Evolutionary conservation across 768 basidiomycete genomes (phyloP), one percentile per base, ranked within the genome.

Genomic region (Rhodotorula diobovata): DNA sequence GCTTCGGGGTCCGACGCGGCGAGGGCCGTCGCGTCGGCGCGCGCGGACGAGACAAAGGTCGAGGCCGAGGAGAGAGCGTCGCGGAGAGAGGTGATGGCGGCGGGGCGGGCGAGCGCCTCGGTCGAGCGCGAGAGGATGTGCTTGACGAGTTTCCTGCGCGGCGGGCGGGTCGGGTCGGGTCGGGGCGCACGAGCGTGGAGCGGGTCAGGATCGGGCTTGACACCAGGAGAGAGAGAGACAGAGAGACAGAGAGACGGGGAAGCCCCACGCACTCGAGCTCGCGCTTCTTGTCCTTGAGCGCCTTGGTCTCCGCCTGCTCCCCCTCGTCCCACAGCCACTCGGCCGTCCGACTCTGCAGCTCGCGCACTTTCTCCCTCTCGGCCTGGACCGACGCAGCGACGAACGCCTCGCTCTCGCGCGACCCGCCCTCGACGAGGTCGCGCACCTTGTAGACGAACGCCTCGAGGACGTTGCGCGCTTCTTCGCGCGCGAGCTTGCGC

Each of bases 391-490:
- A 66, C 20, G 66, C 69, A 4, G 53, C 56, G 35, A 59, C 50
- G 45, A 76, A 68, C 23, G 86, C 85, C 20, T 86, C 85, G 50
- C 89, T 87, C 25, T 73, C 67, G 41, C 86, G 84, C 46, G 53
- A 56, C 11, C 39, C 41, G 32, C 66, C 57, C 5, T 67, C 70
- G 41, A 97, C 83, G 18, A 95, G 83, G 78, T 93, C 93, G 32
- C 91, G 88, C 45, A 96, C 81, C 70, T 88, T 86, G 82, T 99
- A 99, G n/a, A 98, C 81, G 79, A 96, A 96, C 43, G 89, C 87
- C 80, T 99, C 96, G 62, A 99, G 86, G 35, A 85, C 84, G 81
- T 99, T 99, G 41, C 89, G 85, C 5, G 92, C 91, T 79, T 98
- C 96, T 77, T 94, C 94, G 43, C 87, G 87, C 63, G 87, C 86